phyloP scores from a whole-genome alignment of 495 filamentous ascomycete genomes.

The Hyaloscypha hepaticicola region DNA sequence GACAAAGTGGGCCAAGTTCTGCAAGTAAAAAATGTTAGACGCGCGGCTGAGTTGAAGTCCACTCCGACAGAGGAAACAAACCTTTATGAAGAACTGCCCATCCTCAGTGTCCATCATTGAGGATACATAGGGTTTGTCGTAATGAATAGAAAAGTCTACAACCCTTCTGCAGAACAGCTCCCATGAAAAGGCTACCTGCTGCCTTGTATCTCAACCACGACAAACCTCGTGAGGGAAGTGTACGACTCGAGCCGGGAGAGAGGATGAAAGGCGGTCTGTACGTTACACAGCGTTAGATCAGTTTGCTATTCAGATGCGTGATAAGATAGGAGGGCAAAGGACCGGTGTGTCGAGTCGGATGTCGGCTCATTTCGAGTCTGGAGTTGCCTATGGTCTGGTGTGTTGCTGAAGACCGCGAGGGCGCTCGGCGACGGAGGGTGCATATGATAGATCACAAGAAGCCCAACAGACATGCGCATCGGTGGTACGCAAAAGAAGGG shows the following conservation, averaged over 20 bases:
- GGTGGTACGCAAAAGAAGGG: background rate
- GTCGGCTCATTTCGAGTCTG: background rate
- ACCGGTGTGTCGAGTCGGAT: conserved; percentile 4
- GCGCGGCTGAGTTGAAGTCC: conserved; percentile 1
- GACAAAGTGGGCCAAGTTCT: conserved; percentile 95
- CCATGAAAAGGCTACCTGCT: conserved; percentile 20
- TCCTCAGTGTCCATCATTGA: conserved; percentile 77
- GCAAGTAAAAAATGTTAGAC: conserved; percentile 21
- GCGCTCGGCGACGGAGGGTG: conserved; percentile 13
- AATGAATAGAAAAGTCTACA: conserved; percentile 20
- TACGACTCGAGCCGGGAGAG: conserved; percentile 25
- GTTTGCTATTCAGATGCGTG: background rate
- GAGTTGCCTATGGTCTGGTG: background rate
- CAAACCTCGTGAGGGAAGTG: conserved; percentile 13
- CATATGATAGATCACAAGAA: conserved; percentile 16
- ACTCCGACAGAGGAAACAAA: conserved; percentile 33
- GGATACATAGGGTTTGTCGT: conserved; percentile 29
- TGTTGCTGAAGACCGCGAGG: conserved; percentile 1
- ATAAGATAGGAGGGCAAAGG: conserved; percentile 10
- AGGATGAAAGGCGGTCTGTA: conserved; percentile 23
- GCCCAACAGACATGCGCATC: conserved; percentile 2
- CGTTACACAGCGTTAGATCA: conserved; percentile 24
- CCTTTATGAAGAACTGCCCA: conserved; percentile 87
- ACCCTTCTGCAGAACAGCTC: conserved; percentile 22
- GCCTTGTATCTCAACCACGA: conserved; percentile 26